Conservation (phyloP, 2,329 filamentous ascomycete species). For the Colletotrichum lupini region DNA sequence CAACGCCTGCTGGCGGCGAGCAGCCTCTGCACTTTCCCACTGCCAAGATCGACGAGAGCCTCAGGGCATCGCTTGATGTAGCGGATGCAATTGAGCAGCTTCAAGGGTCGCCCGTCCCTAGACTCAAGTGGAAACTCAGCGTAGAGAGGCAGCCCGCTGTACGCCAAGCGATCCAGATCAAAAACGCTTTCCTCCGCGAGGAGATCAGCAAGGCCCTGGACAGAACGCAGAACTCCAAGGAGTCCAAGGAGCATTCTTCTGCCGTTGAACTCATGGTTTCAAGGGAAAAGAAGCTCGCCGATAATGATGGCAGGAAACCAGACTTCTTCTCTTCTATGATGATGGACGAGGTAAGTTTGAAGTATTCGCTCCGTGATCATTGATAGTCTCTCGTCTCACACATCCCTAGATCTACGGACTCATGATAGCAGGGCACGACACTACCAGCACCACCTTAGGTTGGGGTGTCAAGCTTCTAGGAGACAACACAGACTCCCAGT, state of each 20-base stretch:
- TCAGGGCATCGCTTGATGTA: not conserved
- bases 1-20: not conserved
- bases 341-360: not conserved
- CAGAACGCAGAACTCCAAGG: not conserved
- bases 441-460: not conserved
- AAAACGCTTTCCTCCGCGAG: not conserved
- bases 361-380: not conserved
- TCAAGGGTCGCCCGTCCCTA: not conserved
- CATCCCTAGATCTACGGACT: not conserved
- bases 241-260: not conserved
- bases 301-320: not conserved
- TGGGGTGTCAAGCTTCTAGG: slow-evolving; percentile 40
- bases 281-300: not conserved
- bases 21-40: not conserved
- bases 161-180: not conserved
- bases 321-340: not conserved
- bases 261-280: not conserved
- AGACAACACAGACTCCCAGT: slow-evolving; percentile 36
- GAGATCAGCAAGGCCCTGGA: not conserved
- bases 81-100: not conserved
- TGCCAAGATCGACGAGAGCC: not conserved
- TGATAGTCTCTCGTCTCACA: not conserved
- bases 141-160: not conserved
- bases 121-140: not conserved
- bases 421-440: slow-evolving; percentile 23